Evolutionary conservation across 768 basidiomycete species (phyloP).

Genomic region (Rhodotorula babjevae): DNA sequence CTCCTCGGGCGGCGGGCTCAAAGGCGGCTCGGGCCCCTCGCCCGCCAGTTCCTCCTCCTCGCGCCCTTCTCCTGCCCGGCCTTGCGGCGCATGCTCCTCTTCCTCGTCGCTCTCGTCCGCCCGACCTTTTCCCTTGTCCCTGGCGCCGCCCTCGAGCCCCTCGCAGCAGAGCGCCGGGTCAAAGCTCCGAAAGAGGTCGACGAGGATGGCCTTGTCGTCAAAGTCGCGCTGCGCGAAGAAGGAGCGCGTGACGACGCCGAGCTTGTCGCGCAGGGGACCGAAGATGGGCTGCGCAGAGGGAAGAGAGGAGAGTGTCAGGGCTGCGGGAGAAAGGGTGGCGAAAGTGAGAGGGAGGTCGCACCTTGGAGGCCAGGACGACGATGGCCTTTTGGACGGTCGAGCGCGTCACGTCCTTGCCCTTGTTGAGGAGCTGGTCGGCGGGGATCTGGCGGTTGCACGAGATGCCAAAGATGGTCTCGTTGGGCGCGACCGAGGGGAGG

Average conservation of each 20-base stretch:
- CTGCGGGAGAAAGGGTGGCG: too few relatives aligned
- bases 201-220: constrained; percentile 75
- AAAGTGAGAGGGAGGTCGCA: constrained; percentile 20
- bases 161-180: constrained; percentile 41
- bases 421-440: constrained; percentile 68
- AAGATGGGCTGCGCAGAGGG: constrained; percentile 67
- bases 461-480: constrained; percentile 83
- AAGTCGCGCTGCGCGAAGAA: constrained; percentile 92
- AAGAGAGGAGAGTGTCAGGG: too few relatives aligned
- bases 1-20: not conserved
- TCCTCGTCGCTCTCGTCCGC: not conserved
- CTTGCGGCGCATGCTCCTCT: not conserved
- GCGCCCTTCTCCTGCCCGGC: too few relatives aligned
- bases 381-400: constrained; percentile 97
- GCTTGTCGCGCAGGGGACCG: constrained; percentile 88
- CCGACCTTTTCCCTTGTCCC: not conserved
- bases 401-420: constrained; percentile 77
- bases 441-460: constrained; percentile 95
- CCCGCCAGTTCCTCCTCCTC: too few relatives aligned
- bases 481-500: constrained; percentile 52
- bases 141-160: not conserved
- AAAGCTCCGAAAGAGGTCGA: constrained; percentile 74
- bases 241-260: constrained; percentile 88
- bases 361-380: constrained; percentile 69
- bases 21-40: constrained; percentile 50